Evolutionary conservation across 2,329 filamentous ascomycete species (phyloP).

Genomic region (Aplosporella prunicola): DNA sequence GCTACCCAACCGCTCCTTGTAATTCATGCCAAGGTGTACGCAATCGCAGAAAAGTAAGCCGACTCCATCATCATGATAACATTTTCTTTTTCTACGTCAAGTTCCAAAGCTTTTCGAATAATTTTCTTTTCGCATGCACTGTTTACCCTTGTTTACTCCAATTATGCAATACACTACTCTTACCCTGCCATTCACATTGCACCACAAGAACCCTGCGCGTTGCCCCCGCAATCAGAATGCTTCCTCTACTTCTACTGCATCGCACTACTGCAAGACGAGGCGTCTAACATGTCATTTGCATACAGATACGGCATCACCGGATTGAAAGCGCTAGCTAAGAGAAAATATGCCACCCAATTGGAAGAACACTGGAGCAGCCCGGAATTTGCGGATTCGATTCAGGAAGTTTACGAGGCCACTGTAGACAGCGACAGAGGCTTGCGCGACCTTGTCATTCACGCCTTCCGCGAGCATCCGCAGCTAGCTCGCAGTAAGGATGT

Average conservation of each 20-base stretch:
- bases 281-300: slow-evolving; percentile 1
- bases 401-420: slow-evolving; percentile 41
- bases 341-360: slow-evolving; percentile 38
- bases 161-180: too few species aligned
- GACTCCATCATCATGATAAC: slow-evolving; percentile 13
- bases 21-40: slow-evolving; percentile 40
- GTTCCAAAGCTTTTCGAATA: too few species aligned
- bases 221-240: too few species aligned
- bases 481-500: slow-evolving; percentile 38
- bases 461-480: slow-evolving; percentile 38
- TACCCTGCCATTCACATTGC: too few species aligned
- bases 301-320: slow-evolving; percentile 38
- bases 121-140: too few species aligned
- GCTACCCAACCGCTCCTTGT: slow-evolving; percentile 34
- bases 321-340: slow-evolving; percentile 36
- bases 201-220: too few species aligned
- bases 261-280: too few species aligned
- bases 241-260: too few species aligned
- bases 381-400: slow-evolving; percentile 39
- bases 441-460: slow-evolving; percentile 38
- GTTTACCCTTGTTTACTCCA: too few species aligned
- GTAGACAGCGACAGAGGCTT: slow-evolving; percentile 41
- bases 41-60: slow-evolving; percentile 40
- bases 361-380: slow-evolving; percentile 30
- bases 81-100: too few species aligned